Conservation (phyloP, 345 rosid species). For the Ceriops zippeliana region DNA sequence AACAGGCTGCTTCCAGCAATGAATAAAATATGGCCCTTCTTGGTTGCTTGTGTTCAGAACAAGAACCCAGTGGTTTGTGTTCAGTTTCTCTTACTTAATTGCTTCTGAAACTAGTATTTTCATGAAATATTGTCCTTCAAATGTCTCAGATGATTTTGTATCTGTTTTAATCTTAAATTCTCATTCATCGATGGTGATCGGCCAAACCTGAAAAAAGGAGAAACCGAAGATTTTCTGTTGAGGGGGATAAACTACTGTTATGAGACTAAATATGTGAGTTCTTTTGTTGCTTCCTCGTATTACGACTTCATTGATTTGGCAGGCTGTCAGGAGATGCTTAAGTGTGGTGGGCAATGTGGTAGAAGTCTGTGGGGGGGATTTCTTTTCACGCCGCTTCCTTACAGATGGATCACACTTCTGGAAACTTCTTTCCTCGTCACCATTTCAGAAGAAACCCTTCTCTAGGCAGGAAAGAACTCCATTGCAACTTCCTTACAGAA, state of each 20-base stretch:
- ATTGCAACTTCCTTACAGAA: constrained; percentile 77
- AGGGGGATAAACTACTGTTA: neutral
- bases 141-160: too few species aligned
- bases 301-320: constrained; percentile 14
- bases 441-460: constrained; percentile 47
- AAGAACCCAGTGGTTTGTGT: constrained; percentile 55
- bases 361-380: constrained; percentile 83
- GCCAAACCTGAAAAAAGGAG: neutral
- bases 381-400: constrained; percentile 85
- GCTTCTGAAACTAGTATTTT: neutral
- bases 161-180: too few species aligned
- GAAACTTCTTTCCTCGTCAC: constrained; percentile 72
- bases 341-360: constrained; percentile 52
- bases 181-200: neutral
- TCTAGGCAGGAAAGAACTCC: constrained; percentile 44
- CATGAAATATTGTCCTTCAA: neutral
- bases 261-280: neutral
- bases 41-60: constrained; percentile 63
- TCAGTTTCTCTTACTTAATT: neutral
- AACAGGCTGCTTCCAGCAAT: constrained; percentile 88
- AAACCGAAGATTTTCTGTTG: neutral
- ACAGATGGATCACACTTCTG: constrained; percentile 70
- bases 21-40: constrained; percentile 88
- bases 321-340: constrained; percentile 68
- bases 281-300: constrained; percentile 9